Conservation (phyloP, 2,329 filamentous ascomycete species). For the Trichoderma atrobrunneum region DNA sequence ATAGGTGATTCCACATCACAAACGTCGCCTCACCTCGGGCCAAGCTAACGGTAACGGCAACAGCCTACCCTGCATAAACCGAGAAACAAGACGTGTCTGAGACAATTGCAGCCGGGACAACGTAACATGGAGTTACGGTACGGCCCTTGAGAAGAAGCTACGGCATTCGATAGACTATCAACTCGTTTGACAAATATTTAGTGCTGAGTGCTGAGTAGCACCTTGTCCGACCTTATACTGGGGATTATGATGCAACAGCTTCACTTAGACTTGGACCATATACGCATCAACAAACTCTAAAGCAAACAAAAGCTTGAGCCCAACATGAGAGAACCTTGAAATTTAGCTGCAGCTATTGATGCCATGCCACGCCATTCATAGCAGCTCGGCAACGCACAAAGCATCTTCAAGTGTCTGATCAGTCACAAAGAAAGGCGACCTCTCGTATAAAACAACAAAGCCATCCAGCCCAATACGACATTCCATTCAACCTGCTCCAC, state of each 20-base stretch:
- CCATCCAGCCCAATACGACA: not conserved
- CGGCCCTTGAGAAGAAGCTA: not conserved
- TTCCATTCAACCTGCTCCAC: not conserved
- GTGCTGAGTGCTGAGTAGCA: constrained; percentile 4
- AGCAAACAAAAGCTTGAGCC: not conserved
- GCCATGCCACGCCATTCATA: not conserved
- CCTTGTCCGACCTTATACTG: not conserved
- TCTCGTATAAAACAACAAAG: not conserved
- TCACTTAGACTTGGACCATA: not conserved
- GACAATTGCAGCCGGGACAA: not conserved
- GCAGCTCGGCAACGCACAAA: not conserved
- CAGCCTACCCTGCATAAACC: not conserved
- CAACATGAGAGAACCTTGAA: not conserved
- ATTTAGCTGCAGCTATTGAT: not conserved
- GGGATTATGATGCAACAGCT: not conserved
- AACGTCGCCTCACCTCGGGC: not conserved
- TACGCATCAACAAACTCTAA: not conserved
- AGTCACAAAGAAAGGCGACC: not conserved
- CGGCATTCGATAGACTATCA: not conserved
- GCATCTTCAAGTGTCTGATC: not conserved
- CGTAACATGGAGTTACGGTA: not conserved
- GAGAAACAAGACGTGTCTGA: not conserved
- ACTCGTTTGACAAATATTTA: not conserved
- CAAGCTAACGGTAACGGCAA: not conserved
- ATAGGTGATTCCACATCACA: constrained; percentile 12